Evolutionary conservation across 495 filamentous ascomycete species (phyloP).

Genomic region (Penicillium lividum): DNA sequence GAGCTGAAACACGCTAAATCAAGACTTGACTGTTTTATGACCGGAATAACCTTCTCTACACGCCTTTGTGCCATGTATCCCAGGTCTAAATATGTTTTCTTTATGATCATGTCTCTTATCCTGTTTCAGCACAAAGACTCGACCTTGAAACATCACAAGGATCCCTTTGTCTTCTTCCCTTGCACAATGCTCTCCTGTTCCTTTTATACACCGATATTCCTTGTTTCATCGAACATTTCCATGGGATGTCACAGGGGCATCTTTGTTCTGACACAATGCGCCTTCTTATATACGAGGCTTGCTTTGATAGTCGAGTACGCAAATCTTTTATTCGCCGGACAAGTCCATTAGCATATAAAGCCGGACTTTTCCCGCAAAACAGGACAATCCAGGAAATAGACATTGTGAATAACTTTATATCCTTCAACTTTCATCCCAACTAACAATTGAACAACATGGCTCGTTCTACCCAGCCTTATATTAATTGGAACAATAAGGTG

Average conservation of each 20-base stretch:
- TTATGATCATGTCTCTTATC: background rate
- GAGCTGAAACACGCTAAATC: background rate
- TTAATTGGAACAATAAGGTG: conserved; percentile 12
- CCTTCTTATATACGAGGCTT: background rate
- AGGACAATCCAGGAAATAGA: background rate
- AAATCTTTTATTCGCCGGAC: background rate
- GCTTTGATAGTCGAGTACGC: background rate
- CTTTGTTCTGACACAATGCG: background rate
- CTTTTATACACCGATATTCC: background rate
- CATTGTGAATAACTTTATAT: background rate
- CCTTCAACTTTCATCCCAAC: background rate
- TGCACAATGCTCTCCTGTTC: background rate
- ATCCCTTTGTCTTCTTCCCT: background rate
- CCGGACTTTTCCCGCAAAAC: background rate
- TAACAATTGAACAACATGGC: background rate
- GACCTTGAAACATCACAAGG: background rate
- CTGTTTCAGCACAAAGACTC: background rate
- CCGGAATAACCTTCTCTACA: background rate
- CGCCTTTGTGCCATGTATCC: background rate
- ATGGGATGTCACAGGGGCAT: background rate
- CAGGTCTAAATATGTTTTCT: background rate
- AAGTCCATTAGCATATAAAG: background rate
- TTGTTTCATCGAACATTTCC: background rate
- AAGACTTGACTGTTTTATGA: background rate
- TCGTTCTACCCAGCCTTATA: background rate